Evolutionary conservation across 1,284 basidiomycete species (phyloP).

Genomic region (Irpex lacteus): DNA sequence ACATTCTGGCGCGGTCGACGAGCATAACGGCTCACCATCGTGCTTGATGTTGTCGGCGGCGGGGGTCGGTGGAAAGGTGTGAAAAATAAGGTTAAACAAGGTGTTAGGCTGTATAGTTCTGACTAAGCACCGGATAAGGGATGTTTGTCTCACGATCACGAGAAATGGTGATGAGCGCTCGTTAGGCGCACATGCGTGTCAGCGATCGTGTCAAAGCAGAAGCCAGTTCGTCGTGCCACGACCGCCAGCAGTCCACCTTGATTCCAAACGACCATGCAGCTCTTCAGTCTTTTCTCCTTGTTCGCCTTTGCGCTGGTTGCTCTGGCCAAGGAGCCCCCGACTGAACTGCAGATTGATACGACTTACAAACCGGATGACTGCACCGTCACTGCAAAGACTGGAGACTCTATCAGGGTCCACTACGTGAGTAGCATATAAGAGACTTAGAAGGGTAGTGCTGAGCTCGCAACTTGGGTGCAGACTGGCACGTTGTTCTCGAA

Average conservation of each 20-base stretch:
- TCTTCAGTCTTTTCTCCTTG: conserved; percentile 30
- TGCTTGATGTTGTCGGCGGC: conserved; percentile 30
- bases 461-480: conserved; percentile 33
- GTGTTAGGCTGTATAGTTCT: conserved; percentile 35
- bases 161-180: neutral
- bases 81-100: conserved; percentile 33
- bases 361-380: conserved; percentile 62
- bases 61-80: conserved; percentile 25
- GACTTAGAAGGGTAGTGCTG: neutral
- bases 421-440: conserved; percentile 56
- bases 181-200: neutral
- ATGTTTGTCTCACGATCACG: conserved; percentile 19
- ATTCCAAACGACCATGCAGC: conserved; percentile 11
- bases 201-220: neutral
- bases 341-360: conserved; percentile 58
- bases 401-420: conserved; percentile 74
- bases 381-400: conserved; percentile 52
- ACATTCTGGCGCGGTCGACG: neutral
- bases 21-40: conserved; percentile 28
- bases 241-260: neutral
- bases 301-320: conserved; percentile 38
- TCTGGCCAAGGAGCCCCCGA: conserved; percentile 37
- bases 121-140: conserved; percentile 29
- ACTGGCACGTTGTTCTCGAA: conserved; percentile 73
- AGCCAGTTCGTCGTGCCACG: neutral